Conservation (phyloP, 2,329 filamentous ascomycete species). For the Ambrosiella beaveri region DNA sequence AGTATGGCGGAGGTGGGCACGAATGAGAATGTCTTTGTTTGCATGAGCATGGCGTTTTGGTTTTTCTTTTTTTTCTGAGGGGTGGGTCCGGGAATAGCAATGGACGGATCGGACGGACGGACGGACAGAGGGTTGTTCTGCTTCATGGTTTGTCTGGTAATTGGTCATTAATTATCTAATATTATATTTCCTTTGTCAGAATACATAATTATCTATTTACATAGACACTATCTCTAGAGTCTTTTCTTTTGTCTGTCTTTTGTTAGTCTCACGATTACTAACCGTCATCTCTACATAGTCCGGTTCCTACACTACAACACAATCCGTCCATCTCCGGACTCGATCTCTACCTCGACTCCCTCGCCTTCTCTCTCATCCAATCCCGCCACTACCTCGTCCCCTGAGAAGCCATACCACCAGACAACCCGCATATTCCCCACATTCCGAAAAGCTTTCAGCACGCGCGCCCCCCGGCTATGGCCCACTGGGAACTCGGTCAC, state of each 20-base stretch:
- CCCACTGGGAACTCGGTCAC: slow-evolving; percentile 3
- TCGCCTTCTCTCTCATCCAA: not conserved
- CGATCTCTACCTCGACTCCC: not conserved
- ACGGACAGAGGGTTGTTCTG: not conserved
- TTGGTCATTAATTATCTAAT: not conserved
- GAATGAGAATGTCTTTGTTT: too few relatives aligned
- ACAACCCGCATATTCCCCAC: not conserved
- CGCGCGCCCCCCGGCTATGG: not conserved
- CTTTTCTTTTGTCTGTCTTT: too few relatives aligned
- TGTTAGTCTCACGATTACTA: too few relatives aligned
- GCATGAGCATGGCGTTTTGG: not conserved
- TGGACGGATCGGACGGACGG: not conserved
- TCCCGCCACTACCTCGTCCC: slow-evolving; percentile 5
- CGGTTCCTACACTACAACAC: not conserved
- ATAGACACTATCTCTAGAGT: not conserved
- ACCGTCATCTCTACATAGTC: too few relatives aligned
- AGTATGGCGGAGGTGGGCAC: too few relatives aligned
- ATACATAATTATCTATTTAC: not conserved
- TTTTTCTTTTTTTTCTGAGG: not conserved
- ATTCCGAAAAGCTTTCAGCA: slow-evolving; percentile 6
- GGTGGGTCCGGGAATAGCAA: not conserved
- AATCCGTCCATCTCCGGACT: not conserved
- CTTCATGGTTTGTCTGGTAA: not conserved
- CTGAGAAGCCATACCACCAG: slow-evolving; percentile 11
- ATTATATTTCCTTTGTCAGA: not conserved